These are phyloP conservation scores for Gynandropsis gynandra DNA, from an alignment of 345 rosid species.

Conservation along the genomic window DNA sequence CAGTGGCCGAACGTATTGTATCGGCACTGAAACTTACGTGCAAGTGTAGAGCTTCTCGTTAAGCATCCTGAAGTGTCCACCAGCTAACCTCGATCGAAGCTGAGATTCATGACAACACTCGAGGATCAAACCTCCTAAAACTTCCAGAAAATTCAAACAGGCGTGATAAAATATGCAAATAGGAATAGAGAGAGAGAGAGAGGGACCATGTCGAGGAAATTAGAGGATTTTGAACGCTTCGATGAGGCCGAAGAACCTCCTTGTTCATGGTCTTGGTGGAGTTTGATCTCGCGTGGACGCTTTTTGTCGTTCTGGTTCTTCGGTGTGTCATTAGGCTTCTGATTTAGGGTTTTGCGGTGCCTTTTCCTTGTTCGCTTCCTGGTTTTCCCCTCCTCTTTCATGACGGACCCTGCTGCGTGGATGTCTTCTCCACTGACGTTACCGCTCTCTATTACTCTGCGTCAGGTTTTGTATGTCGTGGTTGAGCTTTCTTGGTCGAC, in stretches of 20 bases:
- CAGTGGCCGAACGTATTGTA: no score
- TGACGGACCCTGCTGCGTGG: slow-evolving; percentile 5
- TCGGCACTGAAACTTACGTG: no score
- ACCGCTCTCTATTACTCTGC: no score
- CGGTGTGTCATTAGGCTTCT: slow-evolving; percentile 7
- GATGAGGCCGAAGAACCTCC: slow-evolving; percentile 24
- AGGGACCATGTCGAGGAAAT: slow-evolving; percentile 55
- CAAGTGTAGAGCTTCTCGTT: slow-evolving; percentile 92
- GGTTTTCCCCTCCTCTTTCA: slow-evolving; percentile 35
- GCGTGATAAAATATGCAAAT: neutral
- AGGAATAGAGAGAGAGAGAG: slow-evolving; percentile 13
- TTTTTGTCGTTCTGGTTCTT: slow-evolving; percentile 21
- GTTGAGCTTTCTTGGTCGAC: no score
- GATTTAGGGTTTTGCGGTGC: slow-evolving; percentile 22
- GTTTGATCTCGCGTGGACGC: slow-evolving; percentile 12
- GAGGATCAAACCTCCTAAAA: slow-evolving; percentile 1
- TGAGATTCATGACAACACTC: slow-evolving; percentile 25
- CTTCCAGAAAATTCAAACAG: neutral
- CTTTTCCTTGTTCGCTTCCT: slow-evolving; percentile 47
- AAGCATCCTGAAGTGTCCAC: slow-evolving; percentile 75
- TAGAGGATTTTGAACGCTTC: slow-evolving; percentile 30
- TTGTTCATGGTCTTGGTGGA: neutral
- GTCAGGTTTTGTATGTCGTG: no score
- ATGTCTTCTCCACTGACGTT: no score
- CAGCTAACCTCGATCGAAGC: slow-evolving; percentile 65